phyloP scores from a whole-genome alignment of 2,329 filamentous ascomycete genomes.

The Sphaerulina vaccinii region DNA sequence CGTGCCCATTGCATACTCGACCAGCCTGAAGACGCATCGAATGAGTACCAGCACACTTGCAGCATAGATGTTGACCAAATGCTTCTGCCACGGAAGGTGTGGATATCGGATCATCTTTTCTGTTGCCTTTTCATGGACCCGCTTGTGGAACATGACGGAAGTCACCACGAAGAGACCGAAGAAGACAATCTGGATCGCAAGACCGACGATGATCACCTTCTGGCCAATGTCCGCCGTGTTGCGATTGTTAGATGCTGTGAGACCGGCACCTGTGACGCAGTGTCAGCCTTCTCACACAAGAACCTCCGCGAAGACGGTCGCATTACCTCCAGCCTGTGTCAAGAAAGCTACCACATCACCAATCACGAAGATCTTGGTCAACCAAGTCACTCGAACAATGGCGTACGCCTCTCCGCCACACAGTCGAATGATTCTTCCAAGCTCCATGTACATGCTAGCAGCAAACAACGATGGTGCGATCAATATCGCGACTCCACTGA shows the following conservation, averaged over 20 bases:
- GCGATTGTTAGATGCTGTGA: not conserved
- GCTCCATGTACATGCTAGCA: slow-evolving; percentile 51
- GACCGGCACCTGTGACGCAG: not conserved
- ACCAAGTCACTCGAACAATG: slow-evolving; percentile 44
- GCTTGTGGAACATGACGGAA: slow-evolving; percentile 31
- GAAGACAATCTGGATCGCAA: slow-evolving; percentile 51
- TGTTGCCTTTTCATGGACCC: slow-evolving; percentile 17
- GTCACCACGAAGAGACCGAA: slow-evolving; percentile 51
- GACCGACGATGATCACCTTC: slow-evolving; percentile 49
- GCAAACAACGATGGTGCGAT: slow-evolving; percentile 51
- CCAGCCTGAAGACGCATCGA: slow-evolving; percentile 49
- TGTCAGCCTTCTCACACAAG: not conserved
- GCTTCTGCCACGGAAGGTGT: slow-evolving; percentile 35
- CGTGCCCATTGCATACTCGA: slow-evolving; percentile 49
- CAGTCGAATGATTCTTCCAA: slow-evolving; percentile 47
- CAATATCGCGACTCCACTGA: slow-evolving; percentile 47
- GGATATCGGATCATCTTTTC: not conserved
- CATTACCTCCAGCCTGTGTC: slow-evolving; percentile 37
- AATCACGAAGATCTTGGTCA: slow-evolving; percentile 50
- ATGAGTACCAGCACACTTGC: slow-evolving; percentile 48
- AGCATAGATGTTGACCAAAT: slow-evolving; percentile 46
- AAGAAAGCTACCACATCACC: slow-evolving; percentile 51
- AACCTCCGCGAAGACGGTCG: too few relatives aligned
- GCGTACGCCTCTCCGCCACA: slow-evolving; percentile 43
- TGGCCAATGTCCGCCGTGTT: slow-evolving; percentile 38